Percentiles rank a stretch among this genome's conserved stretches.
phyloP scores from a whole-genome alignment of 352 stramenopile genomes.

The Globisporangium parvum region DNA sequence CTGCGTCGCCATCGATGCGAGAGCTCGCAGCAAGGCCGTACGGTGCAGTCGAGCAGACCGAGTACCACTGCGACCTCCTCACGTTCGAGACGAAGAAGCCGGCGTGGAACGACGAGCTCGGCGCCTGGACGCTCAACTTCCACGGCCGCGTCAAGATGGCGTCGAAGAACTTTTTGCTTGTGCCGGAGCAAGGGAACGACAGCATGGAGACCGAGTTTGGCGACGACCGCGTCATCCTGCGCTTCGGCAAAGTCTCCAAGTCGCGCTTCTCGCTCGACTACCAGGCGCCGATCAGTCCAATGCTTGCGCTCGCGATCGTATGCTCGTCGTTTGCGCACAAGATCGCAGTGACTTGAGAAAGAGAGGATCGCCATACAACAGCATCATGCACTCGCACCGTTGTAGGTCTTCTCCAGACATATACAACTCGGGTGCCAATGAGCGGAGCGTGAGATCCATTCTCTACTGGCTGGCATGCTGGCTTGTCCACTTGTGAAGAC shows the following conservation, averaged over 20 bases:
- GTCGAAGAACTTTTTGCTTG: conserved; percentile 89
- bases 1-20: conserved; percentile 6
- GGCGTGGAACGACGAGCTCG: conserved; percentile 74
- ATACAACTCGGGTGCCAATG: too few relatives aligned
- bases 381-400: too few relatives aligned
- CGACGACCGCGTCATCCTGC: conserved; percentile 44
- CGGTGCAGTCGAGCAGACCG: conserved; percentile 61
- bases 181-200: conserved; percentile 45
- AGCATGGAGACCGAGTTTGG: conserved; percentile 45
- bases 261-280: conserved; percentile 80
- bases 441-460: too few relatives aligned
- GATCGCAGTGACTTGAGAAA: conserved; percentile 50
- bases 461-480: too few relatives aligned
- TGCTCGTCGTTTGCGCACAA: conserved; percentile 85
- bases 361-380: too few relatives aligned
- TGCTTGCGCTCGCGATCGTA: conserved; percentile 79
- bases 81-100: conserved; percentile 81
- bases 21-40: conserved; percentile 31
- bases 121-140: conserved; percentile 89
- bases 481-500: too few relatives aligned
- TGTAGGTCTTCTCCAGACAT: too few relatives aligned
- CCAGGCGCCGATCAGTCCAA: conserved; percentile 53
- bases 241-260: conserved; percentile 83
- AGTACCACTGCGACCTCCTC: conserved; percentile 71
- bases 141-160: conserved; percentile 82